Base-by-base conservation (phyloP, 2,329 filamentous ascomycete genomes). In the Penicillium sumatraense region DNA sequence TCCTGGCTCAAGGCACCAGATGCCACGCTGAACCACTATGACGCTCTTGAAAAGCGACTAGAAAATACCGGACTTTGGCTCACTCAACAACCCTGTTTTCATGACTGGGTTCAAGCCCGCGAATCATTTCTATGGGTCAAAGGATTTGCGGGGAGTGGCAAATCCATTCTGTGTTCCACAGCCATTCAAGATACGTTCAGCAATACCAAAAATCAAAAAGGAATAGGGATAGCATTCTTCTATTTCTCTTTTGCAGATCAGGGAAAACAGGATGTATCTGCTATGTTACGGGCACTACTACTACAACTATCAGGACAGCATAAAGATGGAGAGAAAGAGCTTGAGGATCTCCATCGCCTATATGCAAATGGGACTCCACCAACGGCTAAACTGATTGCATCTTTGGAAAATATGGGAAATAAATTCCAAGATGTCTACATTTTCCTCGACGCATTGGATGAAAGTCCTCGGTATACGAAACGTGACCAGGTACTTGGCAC, bases 1-100 rank as follows among this genome's bases (percentile, higher is more conserved):
- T 10, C 16, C 5, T 76, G 75, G 74, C 65, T 77, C 14, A 67
- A 62, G 20, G 72, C 74, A 4, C 73, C 74, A 1, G 73, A 77
- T 59, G 68, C 68, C 6, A 64, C 68, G 2, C 54, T 70, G 48
- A 68, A 75, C 49, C 72, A 72, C 54, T 70, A 74, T 44, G 61
- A 62, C 7, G 65, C 66, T 5, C 64, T 51, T 49, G 68, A 63
- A 13, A 74, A 74, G 60, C 65, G 62, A 18, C 69, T 75, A 44
- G 48, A 50, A 3, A 58, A 54, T 3, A 77, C 73, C 1, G 74
- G 75, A 0, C 49, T 64, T n/a, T 78, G 75, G 75, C 42, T 60
- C 3, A 14, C 58, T 11, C 53, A 58, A 3, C 41, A 65, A 16
- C 1, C 29, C 8, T 14, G 50, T 5, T 72, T 66, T 54, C 44